Base-by-base conservation (phyloP, 306 rosid species). In the Prinsepia uniflora region DNA sequence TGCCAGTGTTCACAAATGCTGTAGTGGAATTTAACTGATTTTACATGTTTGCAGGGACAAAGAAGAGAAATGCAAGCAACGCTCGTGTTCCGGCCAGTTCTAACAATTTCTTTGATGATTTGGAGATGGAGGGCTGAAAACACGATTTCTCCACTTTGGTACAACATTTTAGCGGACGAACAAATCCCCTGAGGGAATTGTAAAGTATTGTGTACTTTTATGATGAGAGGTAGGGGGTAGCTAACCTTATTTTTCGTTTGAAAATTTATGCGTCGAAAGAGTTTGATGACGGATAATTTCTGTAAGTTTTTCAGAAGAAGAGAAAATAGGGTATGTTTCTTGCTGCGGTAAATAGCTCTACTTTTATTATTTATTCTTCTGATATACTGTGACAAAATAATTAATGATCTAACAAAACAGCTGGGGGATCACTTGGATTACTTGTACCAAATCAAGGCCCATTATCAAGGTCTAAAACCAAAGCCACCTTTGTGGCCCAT, bases 41-140 rank as follows among this genome's bases (percentile, higher is more conserved):
- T 13, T 15, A 71, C 58, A 36, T 65, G 67, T 75, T 71, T 81
- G 78, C 85, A 89, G 88, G 86, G 78, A 81, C 74, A 46, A 81
- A 81, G 82, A 83, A 42, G 45, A 82, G 74, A 75, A 74, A 61
- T 82, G 69, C 85, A 70, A 84, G 68, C 59, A 75, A 80, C 15
- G 84, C 70, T 39, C 78, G 67, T 4, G 73, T 71, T 22, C 5
- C 9, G 0, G 71, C 65, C 34, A 72, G 47, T 60, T 22, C 83
- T 18, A 75, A 82, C 53, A 68, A 77, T 40, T 89, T 89, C 72
- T 89, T 84, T 70, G 84, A 89, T 10, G 96, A 83, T 81, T 81
- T 86, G 57, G 79, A 86, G 83, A 60, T 68, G 22, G 64, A 69
- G 17, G 64, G 64, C 20, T 69, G 41, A 55, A 30, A 30, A 10